phyloP scores from a whole-genome alignment of 208 protist species.

The Phytomonas francai region DNA sequence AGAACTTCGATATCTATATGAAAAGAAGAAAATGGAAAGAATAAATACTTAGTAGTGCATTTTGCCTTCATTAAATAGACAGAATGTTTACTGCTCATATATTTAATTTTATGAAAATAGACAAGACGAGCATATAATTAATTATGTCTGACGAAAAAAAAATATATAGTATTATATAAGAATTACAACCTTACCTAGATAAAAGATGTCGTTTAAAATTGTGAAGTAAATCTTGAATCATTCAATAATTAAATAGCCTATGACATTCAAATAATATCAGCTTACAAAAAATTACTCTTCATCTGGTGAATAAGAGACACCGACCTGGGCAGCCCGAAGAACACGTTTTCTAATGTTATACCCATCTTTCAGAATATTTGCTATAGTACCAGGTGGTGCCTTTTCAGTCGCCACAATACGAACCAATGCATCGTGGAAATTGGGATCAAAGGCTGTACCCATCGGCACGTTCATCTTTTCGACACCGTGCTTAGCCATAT shows the following conservation, averaged over 20 bases:
- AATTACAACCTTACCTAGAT: neutral
- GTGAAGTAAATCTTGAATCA: neutral
- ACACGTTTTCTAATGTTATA: slow-evolving; percentile 83
- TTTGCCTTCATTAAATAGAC: neutral
- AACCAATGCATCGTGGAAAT: slow-evolving; percentile 87
- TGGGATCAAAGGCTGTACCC: slow-evolving; percentile 81
- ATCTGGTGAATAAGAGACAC: slow-evolving; percentile 36
- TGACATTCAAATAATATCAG: neutral
- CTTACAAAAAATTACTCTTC: slow-evolving; percentile 2
- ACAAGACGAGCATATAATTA: neutral
- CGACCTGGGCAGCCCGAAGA: slow-evolving; percentile 87
- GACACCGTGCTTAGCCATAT: slow-evolving; percentile 80
- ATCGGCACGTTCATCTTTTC: slow-evolving; percentile 69
- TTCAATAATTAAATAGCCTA: neutral
- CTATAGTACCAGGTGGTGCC: slow-evolving; percentile 44
- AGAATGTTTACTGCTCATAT: neutral
- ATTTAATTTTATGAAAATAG: neutral
- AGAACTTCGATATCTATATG: neutral
- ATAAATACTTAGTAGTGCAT: neutral
- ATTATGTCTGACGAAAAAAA: neutral
- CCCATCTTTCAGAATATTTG: slow-evolving; percentile 84
- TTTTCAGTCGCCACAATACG: slow-evolving; percentile 52
- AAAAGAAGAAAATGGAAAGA: neutral
- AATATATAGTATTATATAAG: neutral
- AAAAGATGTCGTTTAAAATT: neutral